Evolutionary conservation across 83 land plant species (phyloP).

Genomic region (Diphasiastrum complanatum): DNA sequence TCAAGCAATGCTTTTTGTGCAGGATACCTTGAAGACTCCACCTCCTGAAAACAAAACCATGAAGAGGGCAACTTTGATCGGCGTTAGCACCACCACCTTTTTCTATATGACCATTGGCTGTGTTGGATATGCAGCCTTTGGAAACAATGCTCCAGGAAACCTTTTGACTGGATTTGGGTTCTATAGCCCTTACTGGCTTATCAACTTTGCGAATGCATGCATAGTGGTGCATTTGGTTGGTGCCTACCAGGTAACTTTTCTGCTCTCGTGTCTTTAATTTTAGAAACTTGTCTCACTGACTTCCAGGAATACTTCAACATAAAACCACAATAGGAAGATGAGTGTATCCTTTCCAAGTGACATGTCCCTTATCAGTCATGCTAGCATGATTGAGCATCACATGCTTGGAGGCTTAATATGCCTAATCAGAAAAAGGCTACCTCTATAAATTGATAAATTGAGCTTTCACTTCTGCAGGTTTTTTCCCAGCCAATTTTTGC

Average conservation of each 20-base stretch:
- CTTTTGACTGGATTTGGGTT: conserved; percentile 31
- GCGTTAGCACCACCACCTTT: conserved; percentile 17
- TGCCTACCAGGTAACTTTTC: conserved; percentile 28
- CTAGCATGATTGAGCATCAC: conserved; percentile 28
- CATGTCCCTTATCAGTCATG: conserved; percentile 22
- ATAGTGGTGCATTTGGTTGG: conserved; percentile 30
- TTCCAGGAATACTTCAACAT: background rate
- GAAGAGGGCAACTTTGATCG: conserved; percentile 22
- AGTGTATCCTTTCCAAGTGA: background rate
- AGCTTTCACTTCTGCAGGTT: conserved; percentile 35
- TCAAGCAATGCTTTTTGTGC: background rate
- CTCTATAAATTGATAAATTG: conserved; percentile 33
- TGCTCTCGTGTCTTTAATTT: background rate
- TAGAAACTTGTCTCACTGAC: background rate
- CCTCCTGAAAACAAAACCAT: conserved; percentile 27
- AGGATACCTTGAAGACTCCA: conserved; percentile 31
- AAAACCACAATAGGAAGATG: too few species aligned
- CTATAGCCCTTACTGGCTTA: conserved; percentile 34
- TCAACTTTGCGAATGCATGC: conserved; percentile 31
- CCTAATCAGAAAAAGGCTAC: too few species aligned
- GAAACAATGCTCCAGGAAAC: conserved; percentile 31
- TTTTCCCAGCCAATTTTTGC: conserved; percentile 31
- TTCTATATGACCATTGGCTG: conserved; percentile 30
- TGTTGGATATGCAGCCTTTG: conserved; percentile 32
- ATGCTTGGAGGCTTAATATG: conserved; percentile 40